phyloP scores from a whole-genome alignment of 306 rosid species.

The Rosa rugosa region DNA sequence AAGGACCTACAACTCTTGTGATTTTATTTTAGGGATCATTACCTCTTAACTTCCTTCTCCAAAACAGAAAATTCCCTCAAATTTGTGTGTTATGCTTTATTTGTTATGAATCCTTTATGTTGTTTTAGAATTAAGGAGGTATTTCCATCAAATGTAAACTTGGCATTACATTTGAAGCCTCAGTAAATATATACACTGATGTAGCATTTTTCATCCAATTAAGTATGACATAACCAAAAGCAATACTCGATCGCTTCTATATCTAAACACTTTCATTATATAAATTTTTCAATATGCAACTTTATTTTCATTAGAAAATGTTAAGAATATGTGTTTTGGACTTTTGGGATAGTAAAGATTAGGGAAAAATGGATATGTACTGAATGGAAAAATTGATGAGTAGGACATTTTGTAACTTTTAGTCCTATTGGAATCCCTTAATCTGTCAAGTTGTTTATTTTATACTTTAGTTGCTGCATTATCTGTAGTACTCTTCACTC shows the following conservation, averaged over 20 bases:
- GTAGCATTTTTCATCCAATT: neutral
- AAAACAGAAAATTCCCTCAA: neutral
- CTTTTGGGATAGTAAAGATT: neutral
- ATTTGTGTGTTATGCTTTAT: neutral
- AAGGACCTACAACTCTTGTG: neutral
- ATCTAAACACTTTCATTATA: neutral
- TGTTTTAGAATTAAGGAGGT: neutral
- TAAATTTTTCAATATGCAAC: neutral
- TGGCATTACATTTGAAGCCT: neutral
- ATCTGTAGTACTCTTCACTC: neutral
- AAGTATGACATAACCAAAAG: neutral
- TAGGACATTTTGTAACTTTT: neutral
- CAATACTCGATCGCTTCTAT: neutral
- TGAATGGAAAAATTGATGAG: neutral
- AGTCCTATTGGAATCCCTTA: neutral
- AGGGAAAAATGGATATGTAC: neutral
- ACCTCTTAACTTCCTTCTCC: neutral
- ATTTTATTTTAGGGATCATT: neutral
- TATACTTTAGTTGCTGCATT: slow-evolving; percentile 11
- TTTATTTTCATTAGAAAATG: neutral
- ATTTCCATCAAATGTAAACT: neutral
- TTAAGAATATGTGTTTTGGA: neutral
- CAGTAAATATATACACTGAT: too few species aligned
- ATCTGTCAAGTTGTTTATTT: slow-evolving; percentile 15
- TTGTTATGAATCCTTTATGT: neutral